phyloP scores from a whole-genome alignment of 805 yeast species.

The Wickerhamomyces pijperi region DNA sequence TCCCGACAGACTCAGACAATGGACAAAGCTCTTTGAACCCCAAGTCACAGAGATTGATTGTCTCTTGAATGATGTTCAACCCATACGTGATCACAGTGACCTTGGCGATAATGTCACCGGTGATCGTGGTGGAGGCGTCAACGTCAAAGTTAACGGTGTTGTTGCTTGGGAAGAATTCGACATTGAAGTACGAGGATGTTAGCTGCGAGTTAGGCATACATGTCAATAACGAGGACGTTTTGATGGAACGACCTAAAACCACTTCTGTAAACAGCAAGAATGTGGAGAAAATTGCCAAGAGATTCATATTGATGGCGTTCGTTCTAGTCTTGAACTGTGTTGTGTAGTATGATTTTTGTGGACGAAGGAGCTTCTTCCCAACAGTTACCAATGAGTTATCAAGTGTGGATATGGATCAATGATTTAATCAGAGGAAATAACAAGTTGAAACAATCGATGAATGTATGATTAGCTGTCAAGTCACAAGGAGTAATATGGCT shows the following conservation, averaged over 20 bases:
- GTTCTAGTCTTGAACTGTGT: too few species aligned
- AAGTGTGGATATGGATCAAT: too few species aligned
- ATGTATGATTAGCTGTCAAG: too few species aligned
- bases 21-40: conserved; percentile 63
- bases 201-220: conserved; percentile 88
- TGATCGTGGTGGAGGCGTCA: conserved; percentile 68
- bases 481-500: too few species aligned
- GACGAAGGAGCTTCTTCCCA: too few species aligned
- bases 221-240: conserved; percentile 66
- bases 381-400: too few species aligned
- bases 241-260: conserved; percentile 17
- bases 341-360: too few species aligned
- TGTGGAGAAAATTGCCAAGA: conserved; percentile 3
- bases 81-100: conserved; percentile 74
- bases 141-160: conserved; percentile 53
- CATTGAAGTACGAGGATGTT: conserved; percentile 76
- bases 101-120: conserved; percentile 54
- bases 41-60: conserved; percentile 56
- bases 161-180: conserved; percentile 58
- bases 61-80: conserved; percentile 41
- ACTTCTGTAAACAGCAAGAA: conserved; percentile 5
- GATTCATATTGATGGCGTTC: conserved; percentile 5
- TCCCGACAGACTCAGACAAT: conserved; percentile 75
- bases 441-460: too few species aligned
- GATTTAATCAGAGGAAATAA: too few species aligned